Conservation (phyloP, 495 filamentous ascomycete species). For the Platismatia glauca region DNA sequence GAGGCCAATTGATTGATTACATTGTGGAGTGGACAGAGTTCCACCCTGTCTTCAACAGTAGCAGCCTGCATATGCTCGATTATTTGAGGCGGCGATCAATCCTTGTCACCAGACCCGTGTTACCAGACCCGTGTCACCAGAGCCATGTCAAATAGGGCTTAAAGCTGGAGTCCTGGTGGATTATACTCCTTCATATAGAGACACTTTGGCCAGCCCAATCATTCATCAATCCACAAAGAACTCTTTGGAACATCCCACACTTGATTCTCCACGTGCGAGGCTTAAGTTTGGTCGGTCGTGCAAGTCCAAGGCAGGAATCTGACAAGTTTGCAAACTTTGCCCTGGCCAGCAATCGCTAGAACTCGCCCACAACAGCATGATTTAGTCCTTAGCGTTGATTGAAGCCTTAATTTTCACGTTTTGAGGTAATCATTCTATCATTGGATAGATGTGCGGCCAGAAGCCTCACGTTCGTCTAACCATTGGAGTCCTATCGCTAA, state of each 20-base stretch:
- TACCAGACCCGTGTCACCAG: background rate
- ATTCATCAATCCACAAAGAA: background rate
- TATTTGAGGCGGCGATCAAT: background rate
- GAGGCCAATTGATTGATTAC: background rate
- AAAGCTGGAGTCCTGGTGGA: background rate
- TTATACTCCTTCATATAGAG: background rate
- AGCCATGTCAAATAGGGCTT: background rate
- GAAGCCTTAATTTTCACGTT: background rate
- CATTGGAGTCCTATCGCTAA: background rate
- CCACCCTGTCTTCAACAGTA: background rate
- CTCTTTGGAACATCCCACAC: background rate
- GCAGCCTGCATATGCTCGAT: background rate
- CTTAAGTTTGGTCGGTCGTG: background rate
- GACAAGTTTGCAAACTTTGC: background rate
- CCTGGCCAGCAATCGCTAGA: background rate
- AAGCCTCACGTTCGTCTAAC: background rate
- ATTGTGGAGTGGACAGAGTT: background rate
- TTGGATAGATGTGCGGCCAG: background rate
- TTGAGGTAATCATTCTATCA: background rate
- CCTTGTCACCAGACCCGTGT: background rate
- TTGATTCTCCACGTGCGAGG: background rate
- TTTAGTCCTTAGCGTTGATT: no score
- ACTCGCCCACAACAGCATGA: background rate
- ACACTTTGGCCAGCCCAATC: background rate
- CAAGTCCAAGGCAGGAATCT: background rate